Evolutionary conservation across 176 grass and related monocot genomes (phyloP).

Genomic region (Aechmea fasciata): DNA sequence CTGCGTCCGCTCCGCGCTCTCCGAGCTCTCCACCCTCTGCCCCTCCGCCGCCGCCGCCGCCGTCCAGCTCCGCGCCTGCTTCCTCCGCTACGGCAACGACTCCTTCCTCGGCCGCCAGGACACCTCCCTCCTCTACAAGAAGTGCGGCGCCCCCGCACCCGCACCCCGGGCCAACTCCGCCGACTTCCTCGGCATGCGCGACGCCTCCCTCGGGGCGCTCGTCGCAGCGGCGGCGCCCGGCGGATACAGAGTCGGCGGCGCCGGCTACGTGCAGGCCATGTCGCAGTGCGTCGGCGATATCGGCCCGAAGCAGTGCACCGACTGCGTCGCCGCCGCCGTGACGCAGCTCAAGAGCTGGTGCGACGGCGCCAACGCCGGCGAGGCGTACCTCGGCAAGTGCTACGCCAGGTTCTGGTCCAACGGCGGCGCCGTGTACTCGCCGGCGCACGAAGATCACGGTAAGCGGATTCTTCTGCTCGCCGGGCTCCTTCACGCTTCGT

Average conservation of each 20-base stretch:
- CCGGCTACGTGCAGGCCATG: slow-evolving; percentile 81
- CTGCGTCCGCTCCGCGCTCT: slow-evolving; percentile 40
- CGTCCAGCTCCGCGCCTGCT: slow-evolving; percentile 83
- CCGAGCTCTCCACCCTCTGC: slow-evolving; percentile 54
- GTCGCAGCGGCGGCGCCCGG: slow-evolving; percentile 27
- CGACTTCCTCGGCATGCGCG: slow-evolving; percentile 40
- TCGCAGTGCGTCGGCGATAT: slow-evolving; percentile 89
- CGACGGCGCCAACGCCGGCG: slow-evolving; percentile 38
- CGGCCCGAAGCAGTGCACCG: slow-evolving; percentile 45
- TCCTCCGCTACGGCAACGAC: slow-evolving; percentile 85
- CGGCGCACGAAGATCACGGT: slow-evolving; percentile 35
- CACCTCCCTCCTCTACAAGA: slow-evolving; percentile 68
- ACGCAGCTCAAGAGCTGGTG: slow-evolving; percentile 59
- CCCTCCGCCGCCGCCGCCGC: slow-evolving; percentile 38
- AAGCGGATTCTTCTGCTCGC: slow-evolving; percentile 5
- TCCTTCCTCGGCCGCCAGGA: slow-evolving; percentile 68
- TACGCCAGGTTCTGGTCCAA: slow-evolving; percentile 78
- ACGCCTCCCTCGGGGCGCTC: slow-evolving; percentile 51
- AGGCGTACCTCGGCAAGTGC: slow-evolving; percentile 95
- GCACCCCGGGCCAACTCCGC: slow-evolving; percentile 9
- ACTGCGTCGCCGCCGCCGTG: slow-evolving; percentile 51
- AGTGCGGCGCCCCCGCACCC: slow-evolving; percentile 45
- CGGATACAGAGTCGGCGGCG: slow-evolving; percentile 44
- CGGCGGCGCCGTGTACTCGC: slow-evolving; percentile 3
- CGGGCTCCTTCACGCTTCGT: not conserved